Conservation (phyloP, 2,329 filamentous ascomycete genomes). For the Colletotrichum orbiculare region DNA sequence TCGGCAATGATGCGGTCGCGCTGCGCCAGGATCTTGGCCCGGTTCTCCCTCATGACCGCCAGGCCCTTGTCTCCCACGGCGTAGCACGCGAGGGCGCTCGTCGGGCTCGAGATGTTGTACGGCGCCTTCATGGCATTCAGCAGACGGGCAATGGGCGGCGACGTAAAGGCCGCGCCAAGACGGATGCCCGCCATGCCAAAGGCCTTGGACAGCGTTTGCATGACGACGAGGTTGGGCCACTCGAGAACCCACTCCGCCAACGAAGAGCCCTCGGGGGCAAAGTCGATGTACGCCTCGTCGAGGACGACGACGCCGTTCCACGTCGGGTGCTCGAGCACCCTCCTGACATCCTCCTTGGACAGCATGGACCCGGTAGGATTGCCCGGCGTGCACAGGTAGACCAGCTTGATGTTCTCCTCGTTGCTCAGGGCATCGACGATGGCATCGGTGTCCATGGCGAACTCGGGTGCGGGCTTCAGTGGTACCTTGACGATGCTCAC, state of each 20-base stretch:
- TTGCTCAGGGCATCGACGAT: conserved; percentile 73
- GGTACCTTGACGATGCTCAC: conserved; percentile 88
- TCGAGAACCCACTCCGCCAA: conserved; percentile 92
- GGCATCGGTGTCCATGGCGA: conserved; percentile 77
- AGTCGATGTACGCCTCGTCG: conserved; percentile 97
- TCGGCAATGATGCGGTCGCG: conserved; percentile 79
- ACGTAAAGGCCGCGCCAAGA: conserved; percentile 86
- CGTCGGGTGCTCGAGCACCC: conserved; percentile 83
- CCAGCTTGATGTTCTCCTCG: conserved; percentile 78
- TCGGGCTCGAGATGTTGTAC: conserved; percentile 93
- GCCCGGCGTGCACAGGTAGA: conserved; percentile 93
- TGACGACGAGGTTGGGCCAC: conserved; percentile 94
- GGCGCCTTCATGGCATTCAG: conserved; percentile 95
- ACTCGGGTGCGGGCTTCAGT: conserved; percentile 76
- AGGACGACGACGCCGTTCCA: conserved; percentile 97
- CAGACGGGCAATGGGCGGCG: conserved; percentile 77
- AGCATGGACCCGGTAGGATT: conserved; percentile 91
- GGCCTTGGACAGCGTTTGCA: conserved; percentile 98
- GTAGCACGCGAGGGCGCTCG: conserved; percentile 80
- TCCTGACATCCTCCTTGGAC: conserved; percentile 77
- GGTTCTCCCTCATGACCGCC: conserved; percentile 76
- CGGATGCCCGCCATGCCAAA: conserved; percentile 96
- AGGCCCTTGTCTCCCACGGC: conserved; percentile 77
- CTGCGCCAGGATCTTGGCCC: conserved; percentile 77
- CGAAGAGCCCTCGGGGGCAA: conserved; percentile 79